phyloP scores from a whole-genome alignment of 441 rosid species.

The Bruguiera hainesii region DNA sequence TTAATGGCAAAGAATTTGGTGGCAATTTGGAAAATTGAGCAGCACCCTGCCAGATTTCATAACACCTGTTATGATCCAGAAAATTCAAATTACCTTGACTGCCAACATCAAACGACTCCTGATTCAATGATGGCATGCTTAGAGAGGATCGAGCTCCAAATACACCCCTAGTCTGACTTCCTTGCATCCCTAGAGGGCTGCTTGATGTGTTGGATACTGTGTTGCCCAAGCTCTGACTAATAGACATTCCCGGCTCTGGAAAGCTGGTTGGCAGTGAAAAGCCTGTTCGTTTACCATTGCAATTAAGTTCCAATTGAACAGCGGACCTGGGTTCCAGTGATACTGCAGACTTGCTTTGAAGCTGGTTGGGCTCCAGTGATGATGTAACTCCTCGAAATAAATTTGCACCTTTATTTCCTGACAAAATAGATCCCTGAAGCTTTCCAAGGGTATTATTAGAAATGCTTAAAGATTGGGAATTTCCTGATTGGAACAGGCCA shows the following conservation, averaged over 20 bases:
- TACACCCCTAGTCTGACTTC: slow-evolving; percentile 27
- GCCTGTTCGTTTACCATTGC: slow-evolving; percentile 27
- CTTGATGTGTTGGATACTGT: slow-evolving; percentile 36
- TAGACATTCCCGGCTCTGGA: slow-evolving; percentile 32
- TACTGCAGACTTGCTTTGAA: slow-evolving; percentile 41
- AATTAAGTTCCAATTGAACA: slow-evolving; percentile 37
- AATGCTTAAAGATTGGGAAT: slow-evolving; percentile 41
- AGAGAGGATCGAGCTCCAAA: slow-evolving; percentile 51
- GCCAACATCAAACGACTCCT: slow-evolving; percentile 35
- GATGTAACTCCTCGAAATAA: slow-evolving; percentile 50
- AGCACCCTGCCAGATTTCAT: slow-evolving; percentile 42
- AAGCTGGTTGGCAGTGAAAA: slow-evolving; percentile 34
- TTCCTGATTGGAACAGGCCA: slow-evolving; percentile 47
- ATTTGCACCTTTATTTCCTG: slow-evolving; percentile 40
- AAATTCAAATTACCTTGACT: slow-evolving; percentile 37
- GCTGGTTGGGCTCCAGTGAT: slow-evolving; percentile 48
- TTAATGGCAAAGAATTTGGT: slow-evolving; percentile 38
- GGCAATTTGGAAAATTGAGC: slow-evolving; percentile 42
- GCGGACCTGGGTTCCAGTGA: slow-evolving; percentile 45
- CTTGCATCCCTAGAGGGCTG: slow-evolving; percentile 43
- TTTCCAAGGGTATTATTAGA: slow-evolving; percentile 43
- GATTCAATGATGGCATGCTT: slow-evolving; percentile 36
- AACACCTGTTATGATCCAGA: slow-evolving; percentile 42
- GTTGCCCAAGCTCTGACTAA: slow-evolving; percentile 40
- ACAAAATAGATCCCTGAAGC: slow-evolving; percentile 40